Percentiles rank a stretch among this genome's conserved stretches.
These are phyloP conservation scores for Russula earlei DNA, from an alignment of 768 basidiomycete genomes.

Conservation along the genomic window DNA sequence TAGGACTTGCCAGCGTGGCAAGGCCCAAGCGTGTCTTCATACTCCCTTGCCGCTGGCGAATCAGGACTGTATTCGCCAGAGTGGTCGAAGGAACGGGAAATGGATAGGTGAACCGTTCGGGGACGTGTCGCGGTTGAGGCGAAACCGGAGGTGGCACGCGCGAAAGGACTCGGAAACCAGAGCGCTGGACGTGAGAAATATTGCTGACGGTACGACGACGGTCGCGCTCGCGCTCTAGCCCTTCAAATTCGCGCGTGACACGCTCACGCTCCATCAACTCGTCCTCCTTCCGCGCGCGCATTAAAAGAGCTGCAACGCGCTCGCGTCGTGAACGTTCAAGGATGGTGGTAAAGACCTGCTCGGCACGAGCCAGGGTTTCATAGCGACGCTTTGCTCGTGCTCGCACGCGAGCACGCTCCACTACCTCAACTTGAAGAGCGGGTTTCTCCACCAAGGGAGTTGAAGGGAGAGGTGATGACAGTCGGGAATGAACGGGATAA, in stretches of 20 bases:
- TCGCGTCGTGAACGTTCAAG: slow-evolving; percentile 18
- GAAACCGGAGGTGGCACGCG: background rate
- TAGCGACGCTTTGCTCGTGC: slow-evolving; percentile 11
- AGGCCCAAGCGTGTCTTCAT: slow-evolving; percentile 2
- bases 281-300: slow-evolving; percentile 12
- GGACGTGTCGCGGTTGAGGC: background rate
- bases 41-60: slow-evolving; percentile 2
- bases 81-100: slow-evolving; percentile 10
- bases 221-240: slow-evolving; percentile 10
- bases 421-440: background rate
- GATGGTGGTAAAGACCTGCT: slow-evolving; percentile 5
- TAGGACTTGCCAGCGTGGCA: background rate
- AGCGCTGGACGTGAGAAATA: background rate
- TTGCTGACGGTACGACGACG: background rate
- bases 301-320: background rate
- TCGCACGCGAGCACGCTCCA: background rate
- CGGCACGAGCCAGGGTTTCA: slow-evolving; percentile 12
- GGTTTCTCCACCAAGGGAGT: background rate
- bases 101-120: slow-evolving; percentile 17
- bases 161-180: slow-evolving; percentile 4
- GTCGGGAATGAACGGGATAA: slow-evolving; percentile 1
- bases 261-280: slow-evolving; percentile 5
- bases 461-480: background rate
- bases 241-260: slow-evolving; percentile 4
- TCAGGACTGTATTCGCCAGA: background rate